A percentile compares a stretch with the other conserved stretches of the same genome.
phyloP scores from a whole-genome alignment of 805 yeast genomes.

The Teunomyces kruisii region DNA sequence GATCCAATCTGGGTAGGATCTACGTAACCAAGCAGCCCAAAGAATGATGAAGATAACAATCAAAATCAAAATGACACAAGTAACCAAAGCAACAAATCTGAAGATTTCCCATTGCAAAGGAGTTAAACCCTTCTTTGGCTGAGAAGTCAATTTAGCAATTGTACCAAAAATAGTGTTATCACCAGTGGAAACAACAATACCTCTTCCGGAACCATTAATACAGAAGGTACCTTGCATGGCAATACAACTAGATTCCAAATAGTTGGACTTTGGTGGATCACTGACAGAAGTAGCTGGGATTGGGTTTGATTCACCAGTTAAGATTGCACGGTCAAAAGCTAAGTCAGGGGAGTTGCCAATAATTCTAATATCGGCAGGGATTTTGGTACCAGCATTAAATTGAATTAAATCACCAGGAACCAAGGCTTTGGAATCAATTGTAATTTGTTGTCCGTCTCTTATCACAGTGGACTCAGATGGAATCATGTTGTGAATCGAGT shows the following conservation, averaged over 20 bases:
- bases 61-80: slow-evolving; percentile 21
- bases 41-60: slow-evolving; percentile 31
- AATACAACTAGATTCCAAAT: slow-evolving; percentile 42
- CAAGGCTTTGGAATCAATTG: slow-evolving; percentile 31
- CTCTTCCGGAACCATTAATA: slow-evolving; percentile 44
- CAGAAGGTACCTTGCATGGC: slow-evolving; percentile 49
- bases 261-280: slow-evolving; percentile 34
- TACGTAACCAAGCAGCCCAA: slow-evolving; percentile 47
- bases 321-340: slow-evolving; percentile 45
- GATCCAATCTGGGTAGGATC: slow-evolving; percentile 41
- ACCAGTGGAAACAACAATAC: slow-evolving; percentile 45
- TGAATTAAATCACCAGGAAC: slow-evolving; percentile 48
- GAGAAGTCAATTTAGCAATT: slow-evolving; percentile 42
- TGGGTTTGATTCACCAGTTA: slow-evolving; percentile 52
- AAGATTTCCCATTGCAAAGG: slow-evolving; percentile 44
- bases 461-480: slow-evolving; percentile 38
- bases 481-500: slow-evolving; percentile 43
- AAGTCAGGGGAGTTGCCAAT: slow-evolving; percentile 35
- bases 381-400: slow-evolving; percentile 38
- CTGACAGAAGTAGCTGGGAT: slow-evolving; percentile 25
- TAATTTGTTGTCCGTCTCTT: slow-evolving; percentile 30
- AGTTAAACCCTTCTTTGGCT: slow-evolving; percentile 38
- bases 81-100: slow-evolving; percentile 30
- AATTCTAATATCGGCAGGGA: slow-evolving; percentile 50
- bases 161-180: slow-evolving; percentile 47